Evolutionary conservation across 352 stramenopile genomes (phyloP).

Genomic region (Globisporangium cylindrosporum): DNA sequence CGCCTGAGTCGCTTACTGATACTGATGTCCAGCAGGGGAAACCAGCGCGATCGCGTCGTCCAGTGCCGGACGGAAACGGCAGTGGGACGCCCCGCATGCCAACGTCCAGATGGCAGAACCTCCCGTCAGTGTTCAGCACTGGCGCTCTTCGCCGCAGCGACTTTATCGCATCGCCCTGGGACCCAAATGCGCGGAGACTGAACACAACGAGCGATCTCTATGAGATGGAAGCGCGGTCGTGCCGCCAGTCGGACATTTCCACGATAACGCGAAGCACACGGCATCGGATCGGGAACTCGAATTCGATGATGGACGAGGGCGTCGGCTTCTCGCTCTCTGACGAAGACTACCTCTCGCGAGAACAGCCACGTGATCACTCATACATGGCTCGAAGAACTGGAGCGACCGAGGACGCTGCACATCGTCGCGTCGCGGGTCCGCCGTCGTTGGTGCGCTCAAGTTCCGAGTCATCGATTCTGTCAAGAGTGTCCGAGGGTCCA

Average conservation of each 20-base stretch:
- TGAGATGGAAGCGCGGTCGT: slow-evolving; percentile 31
- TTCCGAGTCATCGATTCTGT: slow-evolving; percentile 21
- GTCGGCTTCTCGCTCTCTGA: slow-evolving; percentile 58
- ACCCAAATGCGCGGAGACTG: slow-evolving; percentile 7
- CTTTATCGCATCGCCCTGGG: slow-evolving; percentile 48
- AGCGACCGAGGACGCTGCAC: slow-evolving; percentile 12
- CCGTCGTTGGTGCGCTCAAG: slow-evolving; percentile 18
- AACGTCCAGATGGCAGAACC: slow-evolving; percentile 29
- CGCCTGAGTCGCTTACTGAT: slow-evolving; percentile 3
- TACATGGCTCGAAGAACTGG: slow-evolving; percentile 11
- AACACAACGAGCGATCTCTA: slow-evolving; percentile 17
- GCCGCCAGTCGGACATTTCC: slow-evolving; percentile 19
- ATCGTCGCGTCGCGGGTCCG: slow-evolving; percentile 1
- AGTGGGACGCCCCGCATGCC: slow-evolving; percentile 26
- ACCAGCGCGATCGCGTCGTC: slow-evolving; percentile 2
- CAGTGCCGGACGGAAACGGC: slow-evolving; percentile 16
- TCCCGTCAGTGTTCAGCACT: slow-evolving; percentile 26
- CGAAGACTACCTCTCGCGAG: slow-evolving; percentile 67
- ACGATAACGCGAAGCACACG: slow-evolving; percentile 34
- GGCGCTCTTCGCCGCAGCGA: slow-evolving; percentile 31
- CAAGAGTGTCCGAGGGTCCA: slow-evolving; percentile 5
- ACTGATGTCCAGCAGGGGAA: slow-evolving; percentile 11
- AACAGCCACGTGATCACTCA: slow-evolving; percentile 35
- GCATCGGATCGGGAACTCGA: slow-evolving; percentile 23
- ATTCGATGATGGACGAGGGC: slow-evolving; percentile 30